Percentiles rank a stretch among this genome's conserved stretches.
phyloP scores from a whole-genome alignment of 805 yeast species.

The Starmerella floricola region DNA sequence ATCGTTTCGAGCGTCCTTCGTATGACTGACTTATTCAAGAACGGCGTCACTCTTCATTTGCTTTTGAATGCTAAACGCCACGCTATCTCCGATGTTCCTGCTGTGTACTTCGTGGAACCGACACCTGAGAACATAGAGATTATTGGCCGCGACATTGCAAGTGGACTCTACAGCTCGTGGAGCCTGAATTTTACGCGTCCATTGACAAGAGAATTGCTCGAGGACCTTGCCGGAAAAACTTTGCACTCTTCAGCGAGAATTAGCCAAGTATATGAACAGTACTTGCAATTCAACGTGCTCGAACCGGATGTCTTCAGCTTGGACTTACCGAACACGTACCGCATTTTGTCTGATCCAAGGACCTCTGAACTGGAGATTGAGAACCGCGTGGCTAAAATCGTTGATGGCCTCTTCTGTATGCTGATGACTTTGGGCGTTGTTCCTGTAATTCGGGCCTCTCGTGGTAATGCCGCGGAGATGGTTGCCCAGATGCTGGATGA shows the following conservation, averaged over 20 bases:
- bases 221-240: slow-evolving; percentile 78
- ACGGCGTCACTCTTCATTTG: slow-evolving; percentile 87
- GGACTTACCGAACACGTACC: slow-evolving; percentile 54
- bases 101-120: slow-evolving; percentile 81
- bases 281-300: slow-evolving; percentile 79
- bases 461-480: slow-evolving; percentile 91
- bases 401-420: slow-evolving; percentile 69
- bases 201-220: slow-evolving; percentile 64
- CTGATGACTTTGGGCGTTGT: slow-evolving; percentile 65
- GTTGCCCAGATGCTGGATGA: slow-evolving; percentile 79
- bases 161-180: slow-evolving; percentile 63
- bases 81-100: slow-evolving; percentile 91
- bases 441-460: slow-evolving; percentile 83
- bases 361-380: slow-evolving; percentile 69
- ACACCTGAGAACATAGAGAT: slow-evolving; percentile 58
- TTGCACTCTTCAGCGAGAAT: slow-evolving; percentile 53
- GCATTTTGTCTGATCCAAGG: slow-evolving; percentile 54
- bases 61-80: slow-evolving; percentile 59
- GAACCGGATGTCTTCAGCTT: slow-evolving; percentile 84
- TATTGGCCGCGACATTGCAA: slow-evolving; percentile 60
- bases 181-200: slow-evolving; percentile 81
- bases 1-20: slow-evolving; percentile 84
- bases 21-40: slow-evolving; percentile 77
- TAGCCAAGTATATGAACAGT: slow-evolving; percentile 87
- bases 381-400: slow-evolving; percentile 51